phyloP scores from a whole-genome alignment of 805 yeast genomes.

The Metschnikowia kunwiensis region DNA sequence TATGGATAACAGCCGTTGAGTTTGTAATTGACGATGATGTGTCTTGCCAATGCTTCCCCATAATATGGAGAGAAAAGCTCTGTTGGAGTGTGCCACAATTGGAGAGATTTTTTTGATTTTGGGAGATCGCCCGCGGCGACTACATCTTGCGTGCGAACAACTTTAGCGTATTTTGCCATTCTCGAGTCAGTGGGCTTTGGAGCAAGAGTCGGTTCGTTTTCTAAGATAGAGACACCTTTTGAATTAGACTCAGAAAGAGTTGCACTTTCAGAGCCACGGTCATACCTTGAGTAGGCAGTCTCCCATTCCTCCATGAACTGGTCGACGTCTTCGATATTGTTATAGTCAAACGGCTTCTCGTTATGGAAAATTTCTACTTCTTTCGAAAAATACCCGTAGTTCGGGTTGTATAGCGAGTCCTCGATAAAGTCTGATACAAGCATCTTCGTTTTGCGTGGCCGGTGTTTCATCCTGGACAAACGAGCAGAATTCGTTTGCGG shows the following conservation, averaged over 20 bases:
- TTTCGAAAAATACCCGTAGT: constrained; percentile 77
- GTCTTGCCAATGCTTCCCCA: constrained; percentile 83
- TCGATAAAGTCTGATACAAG: constrained; percentile 77
- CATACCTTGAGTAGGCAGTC: constrained; percentile 54
- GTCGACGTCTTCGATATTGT: constrained; percentile 56
- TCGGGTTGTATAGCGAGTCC: constrained; percentile 77
- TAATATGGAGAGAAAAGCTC: constrained; percentile 81
- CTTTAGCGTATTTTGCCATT: constrained; percentile 28
- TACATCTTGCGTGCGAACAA: constrained; percentile 22
- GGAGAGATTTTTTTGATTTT: constrained; percentile 42
- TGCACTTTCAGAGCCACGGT: constrained; percentile 16
- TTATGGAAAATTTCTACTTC: constrained; percentile 77
- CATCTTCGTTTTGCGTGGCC: constrained; percentile 69
- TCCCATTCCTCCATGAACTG: constrained; percentile 71
- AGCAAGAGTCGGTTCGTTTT: constrained; percentile 10
- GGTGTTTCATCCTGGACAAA: constrained; percentile 29
- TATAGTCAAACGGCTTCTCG: constrained; percentile 60
- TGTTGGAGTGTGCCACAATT: constrained; percentile 88
- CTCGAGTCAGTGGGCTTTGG: constrained; percentile 10
- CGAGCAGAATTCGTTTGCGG: constrained; percentile 35
- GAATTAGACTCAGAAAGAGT: background rate
- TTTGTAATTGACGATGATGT: constrained; percentile 68
- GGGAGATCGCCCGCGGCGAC: constrained; percentile 16
- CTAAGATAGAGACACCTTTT: constrained; percentile 4
- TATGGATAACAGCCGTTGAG: constrained; percentile 62